A percentile compares a stretch with the other conserved stretches of the same genome.
phyloP scores from a whole-genome alignment of 2,329 filamentous ascomycete species.

The Drechmeria coniospora region DNA sequence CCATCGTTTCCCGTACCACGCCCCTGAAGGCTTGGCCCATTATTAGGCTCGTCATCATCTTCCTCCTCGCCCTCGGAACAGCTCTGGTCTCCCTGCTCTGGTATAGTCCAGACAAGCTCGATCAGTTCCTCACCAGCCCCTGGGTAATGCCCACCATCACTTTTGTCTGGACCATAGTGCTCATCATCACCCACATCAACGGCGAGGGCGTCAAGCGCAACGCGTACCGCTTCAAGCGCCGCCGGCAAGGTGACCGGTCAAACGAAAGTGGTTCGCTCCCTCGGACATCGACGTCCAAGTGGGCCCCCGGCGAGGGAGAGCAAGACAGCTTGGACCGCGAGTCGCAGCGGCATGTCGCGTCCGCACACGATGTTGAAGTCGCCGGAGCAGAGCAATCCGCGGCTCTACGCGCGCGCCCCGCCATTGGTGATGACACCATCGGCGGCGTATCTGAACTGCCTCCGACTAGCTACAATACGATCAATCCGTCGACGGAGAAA shows the following conservation, averaged over 20 bases:
- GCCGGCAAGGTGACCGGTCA: conserved; percentile 2
- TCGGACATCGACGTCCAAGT: conserved; percentile 1
- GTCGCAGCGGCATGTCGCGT: not conserved
- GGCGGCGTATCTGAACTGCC: conserved; percentile 1
- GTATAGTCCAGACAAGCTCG: conserved; percentile 5
- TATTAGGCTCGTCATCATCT: conserved; percentile 13
- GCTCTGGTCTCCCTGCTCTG: conserved; percentile 13
- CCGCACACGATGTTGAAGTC: not conserved
- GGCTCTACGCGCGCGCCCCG: not conserved
- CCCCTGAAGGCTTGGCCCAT: conserved; percentile 17
- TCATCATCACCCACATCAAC: conserved; percentile 17
- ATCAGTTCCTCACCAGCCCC: conserved; percentile 10
- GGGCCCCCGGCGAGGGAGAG: not conserved
- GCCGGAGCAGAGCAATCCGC: not conserved
- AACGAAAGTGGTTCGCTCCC: conserved; percentile 5
- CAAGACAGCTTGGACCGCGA: not conserved
- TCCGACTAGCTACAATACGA: conserved; percentile 1
- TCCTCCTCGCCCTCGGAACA: conserved; percentile 14
- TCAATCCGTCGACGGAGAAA: conserved; percentile 2
- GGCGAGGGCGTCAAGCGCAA: conserved; percentile 1
- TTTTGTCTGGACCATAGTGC: conserved; percentile 17
- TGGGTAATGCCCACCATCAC: conserved; percentile 19
- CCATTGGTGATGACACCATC: not conserved
- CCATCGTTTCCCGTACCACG: conserved; percentile 14
- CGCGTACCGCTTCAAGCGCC: conserved; percentile 4